Base-by-base conservation (phyloP, 2,329 filamentous ascomycete genomes). In the Aspergillus novoparasiticus region DNA sequence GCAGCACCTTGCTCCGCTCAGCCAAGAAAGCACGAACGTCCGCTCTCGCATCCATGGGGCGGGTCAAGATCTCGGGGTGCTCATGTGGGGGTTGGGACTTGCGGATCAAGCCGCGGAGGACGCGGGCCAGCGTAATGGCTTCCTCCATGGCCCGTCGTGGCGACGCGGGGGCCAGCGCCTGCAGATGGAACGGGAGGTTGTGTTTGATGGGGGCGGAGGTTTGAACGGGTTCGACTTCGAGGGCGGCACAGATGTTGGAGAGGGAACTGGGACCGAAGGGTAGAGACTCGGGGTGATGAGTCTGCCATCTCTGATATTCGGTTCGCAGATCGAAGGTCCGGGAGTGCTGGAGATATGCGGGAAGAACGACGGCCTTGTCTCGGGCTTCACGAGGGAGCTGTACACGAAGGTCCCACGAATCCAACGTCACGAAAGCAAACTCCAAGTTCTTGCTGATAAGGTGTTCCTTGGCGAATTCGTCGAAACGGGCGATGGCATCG, bases 171-270 rank as follows among this genome's bases (percentile, higher is more conserved):
- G 95, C 95, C 66, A 99, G 85, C 14, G 95, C 94, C 83, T 99
- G 95, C 66, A 99, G 85, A 78, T 99, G 95, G 83, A 99, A 99
- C 12, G 95, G 95, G 45, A 99, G 86, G 78, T 98, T 98, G 79
- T 98, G 95, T 82, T 98, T 99, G 82, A 99, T 98, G 51, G 95
- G 95, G 61, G 95, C 94, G 75, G 94, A 98, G 12, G 94, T 94
- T 81, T 98, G 94, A 43, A 99, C 93, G 61, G 96, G 94, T 81
- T 99, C 95, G 55, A 99, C 95, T 81, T 99, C 95, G 59, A 99
- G 89, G 60, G 95, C 95, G 67, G 95, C 95, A 83, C 95, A 99
- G 78, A 99, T 99, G 81, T 98, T 98, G 72, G 94, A 90, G 68
- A 99, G 86, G 78, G 95, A 96, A 63, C 93, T 97, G 57, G 95